Base-by-base conservation (phyloP, 345 rosid species). In the Psidium friedrichsthalianum region DNA sequence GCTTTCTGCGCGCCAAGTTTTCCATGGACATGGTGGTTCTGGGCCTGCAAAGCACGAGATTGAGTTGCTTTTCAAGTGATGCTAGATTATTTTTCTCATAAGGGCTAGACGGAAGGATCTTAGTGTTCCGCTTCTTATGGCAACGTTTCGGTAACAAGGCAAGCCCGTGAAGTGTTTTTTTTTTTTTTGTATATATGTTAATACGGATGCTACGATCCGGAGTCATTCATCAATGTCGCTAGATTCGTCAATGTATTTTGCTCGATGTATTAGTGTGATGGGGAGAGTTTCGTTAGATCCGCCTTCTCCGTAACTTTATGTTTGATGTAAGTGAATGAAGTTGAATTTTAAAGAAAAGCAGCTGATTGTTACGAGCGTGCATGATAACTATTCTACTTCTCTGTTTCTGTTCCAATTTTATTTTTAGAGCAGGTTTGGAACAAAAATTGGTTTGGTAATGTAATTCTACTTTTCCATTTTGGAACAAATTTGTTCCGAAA, bases 121-220 rank as follows among this genome's bases (percentile, higher is more conserved):
- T 18, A 32, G 47, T 32, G 3, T 18, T 18, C 13, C 9, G 6
- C 13, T 1, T 69, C 47, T 20, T 18, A n/a, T n/a, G n/a, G n/a
- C n/a, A n/a, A n/a, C n/a, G n/a, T n/a, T n/a, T n/a, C n/a, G n/a
- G 3, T 9, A 69, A 8, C 7, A 0, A 69, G 24, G 12, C 42
- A 32, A 8, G 24, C 6, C 3, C 1, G 13, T 18, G 6, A 69
- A 36, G 47, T 36, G 15, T 15, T 8, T 14, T 2, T 20, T 29
- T 29, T 14, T 29, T 61, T 61, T 61, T 61, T 6, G 6, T 64
- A 64, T 32, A 36, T 69, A 69, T 69, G 25, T 69, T 69, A 2
- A 36, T 69, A 69, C 1, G 1, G 3, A 13, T 13, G 1, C 5
- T 24, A 9, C 12, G 0, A 18, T 69, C 13, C 25, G 1, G 11